phyloP scores from a whole-genome alignment of 2,329 filamentous ascomycete genomes.

The Thelonectria rubi region DNA sequence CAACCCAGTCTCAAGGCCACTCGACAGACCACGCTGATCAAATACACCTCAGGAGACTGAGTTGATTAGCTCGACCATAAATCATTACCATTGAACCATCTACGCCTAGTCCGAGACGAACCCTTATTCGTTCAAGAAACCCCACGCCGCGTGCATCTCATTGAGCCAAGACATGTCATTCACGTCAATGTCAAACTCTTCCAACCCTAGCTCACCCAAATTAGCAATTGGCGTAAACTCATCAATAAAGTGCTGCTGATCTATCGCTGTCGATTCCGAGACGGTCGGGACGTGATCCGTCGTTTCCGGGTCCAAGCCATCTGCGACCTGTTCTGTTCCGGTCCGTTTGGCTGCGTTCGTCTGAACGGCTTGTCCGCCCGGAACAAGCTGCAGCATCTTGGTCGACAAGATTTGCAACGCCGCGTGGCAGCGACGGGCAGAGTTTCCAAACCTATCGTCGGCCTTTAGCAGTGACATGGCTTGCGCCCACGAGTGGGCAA shows the following conservation, averaged over 20 bases:
- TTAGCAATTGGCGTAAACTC: slow-evolving; percentile 38
- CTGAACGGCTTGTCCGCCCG: slow-evolving; percentile 5
- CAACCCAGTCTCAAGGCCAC: no score
- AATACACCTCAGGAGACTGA: no score
- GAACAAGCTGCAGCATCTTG: slow-evolving; percentile 43
- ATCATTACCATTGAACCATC: no score
- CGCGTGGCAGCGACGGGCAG: slow-evolving; percentile 45
- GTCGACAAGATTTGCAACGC: slow-evolving; percentile 48
- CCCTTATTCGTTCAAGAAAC: slow-evolving; percentile 39
- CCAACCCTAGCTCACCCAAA: slow-evolving; percentile 37
- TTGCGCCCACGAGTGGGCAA: slow-evolving; percentile 45
- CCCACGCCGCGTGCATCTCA: slow-evolving; percentile 45
- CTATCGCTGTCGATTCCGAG: slow-evolving; percentile 22
- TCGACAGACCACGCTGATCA: no score
- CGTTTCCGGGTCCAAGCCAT: background rate
- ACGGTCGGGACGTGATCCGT: background rate
- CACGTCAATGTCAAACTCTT: slow-evolving; percentile 44
- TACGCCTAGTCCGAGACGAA: background rate
- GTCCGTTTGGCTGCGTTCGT: background rate
- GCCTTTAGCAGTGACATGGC: slow-evolving; percentile 46
- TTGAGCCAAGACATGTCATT: slow-evolving; percentile 48
- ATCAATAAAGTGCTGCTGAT: slow-evolving; percentile 31
- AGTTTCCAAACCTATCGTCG: slow-evolving; percentile 47
- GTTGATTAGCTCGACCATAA: no score
- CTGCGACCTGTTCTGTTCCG: background rate